Base-by-base conservation (phyloP, 1,139 yeast species). In the Nakaseomyces bracarensis region DNA sequence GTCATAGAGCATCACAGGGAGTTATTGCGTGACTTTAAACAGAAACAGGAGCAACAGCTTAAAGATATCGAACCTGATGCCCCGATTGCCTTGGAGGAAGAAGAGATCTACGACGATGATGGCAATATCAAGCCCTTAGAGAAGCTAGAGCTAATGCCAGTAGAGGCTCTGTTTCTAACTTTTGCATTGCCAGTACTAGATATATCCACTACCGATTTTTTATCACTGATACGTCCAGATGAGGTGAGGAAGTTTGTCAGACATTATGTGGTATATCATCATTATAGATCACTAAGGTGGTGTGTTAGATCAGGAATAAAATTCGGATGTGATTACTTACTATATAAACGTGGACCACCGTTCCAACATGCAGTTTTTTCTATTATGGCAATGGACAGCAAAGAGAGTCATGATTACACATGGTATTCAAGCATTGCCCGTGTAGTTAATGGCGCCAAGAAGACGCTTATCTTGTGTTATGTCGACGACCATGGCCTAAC, bases 331-430 rank as follows among this genome's bases (percentile, higher is more conserved):
- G 95, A 89, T 52, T 80, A 70, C 61, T 66, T 91, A 15, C 67
- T 91, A 6, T 91, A 91, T 60, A 77, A 81, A 44, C 70, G 91
- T 44, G 99, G 99, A 0, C 98, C 98, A 8, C 96, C 96, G 1
- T 87, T 89, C 58, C 76, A 82, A 38, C 99, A 91, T 60, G 97
- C 98, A 0, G 96, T 87, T 54, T 85, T 77, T 60, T 85, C 93
- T 3, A 59, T 79, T 1, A 60, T 74, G 51, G 69, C 83, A 0
- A 50, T 79, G 78, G 69, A 67, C 73, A 46, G 75, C 21, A 44
- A 52, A 5, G 50, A 43, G 13, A 35, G 49, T 2, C 47, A 50
- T 18, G 61, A 58, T 31, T 59, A 58, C 41, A 58, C 60, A 1
- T 58, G 60, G 61, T 59, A 55, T 37, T 56, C 89, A 1, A 72